Conservation (phyloP, 768 basidiomycete species). For the Mycena amicta region DNA sequence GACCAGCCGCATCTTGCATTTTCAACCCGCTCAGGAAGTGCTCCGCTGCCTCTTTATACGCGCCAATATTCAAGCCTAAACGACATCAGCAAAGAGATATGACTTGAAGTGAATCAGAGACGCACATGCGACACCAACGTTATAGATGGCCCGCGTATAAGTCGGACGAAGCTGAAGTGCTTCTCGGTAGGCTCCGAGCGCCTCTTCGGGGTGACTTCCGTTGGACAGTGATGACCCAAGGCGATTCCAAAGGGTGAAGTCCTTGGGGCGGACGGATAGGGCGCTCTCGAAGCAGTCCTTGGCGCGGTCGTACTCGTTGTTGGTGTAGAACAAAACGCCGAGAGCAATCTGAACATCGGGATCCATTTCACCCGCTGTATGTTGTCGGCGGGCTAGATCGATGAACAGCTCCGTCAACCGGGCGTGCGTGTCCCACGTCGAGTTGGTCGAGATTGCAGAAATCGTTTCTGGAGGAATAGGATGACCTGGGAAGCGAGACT, state of each 20-base stretch:
- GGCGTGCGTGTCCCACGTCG: constrained; percentile 83
- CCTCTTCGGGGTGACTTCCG: constrained; percentile 92
- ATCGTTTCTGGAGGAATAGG: constrained; percentile 58
- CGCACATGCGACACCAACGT: constrained; percentile 96
- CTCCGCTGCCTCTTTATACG: constrained; percentile 93
- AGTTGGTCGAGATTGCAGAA: constrained; percentile 53
- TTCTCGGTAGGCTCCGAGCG: constrained; percentile 85
- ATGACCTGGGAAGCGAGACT: constrained; percentile 61
- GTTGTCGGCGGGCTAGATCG: constrained; percentile 79
- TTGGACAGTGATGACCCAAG: constrained; percentile 94
- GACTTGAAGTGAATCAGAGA: constrained; percentile 23
- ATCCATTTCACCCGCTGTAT: constrained; percentile 69
- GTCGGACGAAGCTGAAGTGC: constrained; percentile 90
- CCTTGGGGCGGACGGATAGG: constrained; percentile 79
- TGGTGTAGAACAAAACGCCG: constrained; percentile 91
- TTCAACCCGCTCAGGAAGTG: constrained; percentile 87
- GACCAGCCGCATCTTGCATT: constrained; percentile 71
- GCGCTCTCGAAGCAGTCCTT: constrained; percentile 95
- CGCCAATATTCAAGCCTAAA: constrained; percentile 92
- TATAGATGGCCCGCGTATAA: constrained; percentile 96
- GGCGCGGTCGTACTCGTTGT: constrained; percentile 82
- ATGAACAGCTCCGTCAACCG: constrained; percentile 85
- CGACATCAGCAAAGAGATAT: constrained; percentile 2
- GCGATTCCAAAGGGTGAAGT: constrained; percentile 95
- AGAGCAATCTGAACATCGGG: constrained; percentile 92